Evolutionary conservation across 768 basidiomycete species (phyloP).

Genomic region (Grammothele lineata): DNA sequence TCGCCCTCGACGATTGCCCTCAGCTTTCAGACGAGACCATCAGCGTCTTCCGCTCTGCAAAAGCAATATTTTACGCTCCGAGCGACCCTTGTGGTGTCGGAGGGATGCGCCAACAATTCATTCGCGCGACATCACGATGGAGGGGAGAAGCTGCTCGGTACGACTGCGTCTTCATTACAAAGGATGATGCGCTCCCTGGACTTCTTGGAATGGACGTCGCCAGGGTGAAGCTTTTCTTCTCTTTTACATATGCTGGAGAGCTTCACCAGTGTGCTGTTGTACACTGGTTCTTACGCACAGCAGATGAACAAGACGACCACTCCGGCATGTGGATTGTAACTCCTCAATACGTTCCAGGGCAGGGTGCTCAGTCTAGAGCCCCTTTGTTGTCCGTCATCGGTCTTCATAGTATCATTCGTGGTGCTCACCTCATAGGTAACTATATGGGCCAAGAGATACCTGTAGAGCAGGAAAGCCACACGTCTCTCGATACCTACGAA

Average conservation of each 20-base stretch:
- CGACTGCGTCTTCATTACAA: constrained; percentile 22
- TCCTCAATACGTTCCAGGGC: no score
- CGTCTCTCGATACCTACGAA: no score
- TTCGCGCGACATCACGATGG: constrained; percentile 11
- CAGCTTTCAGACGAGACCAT: no score
- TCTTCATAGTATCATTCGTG: no score
- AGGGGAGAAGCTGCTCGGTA: constrained; percentile 17
- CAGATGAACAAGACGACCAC: neutral
- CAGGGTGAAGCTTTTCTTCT: constrained; percentile 20
- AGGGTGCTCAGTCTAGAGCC: no score
- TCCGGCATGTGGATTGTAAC: neutral
- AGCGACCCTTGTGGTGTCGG: constrained; percentile 24
- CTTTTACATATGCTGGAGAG: constrained; percentile 4
- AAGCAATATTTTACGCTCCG: constrained; percentile 21
- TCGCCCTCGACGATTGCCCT: no score
- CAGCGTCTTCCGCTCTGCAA: neutral
- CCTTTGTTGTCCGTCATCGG: no score
- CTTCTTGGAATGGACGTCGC: constrained; percentile 21
- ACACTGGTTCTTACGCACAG: neutral
- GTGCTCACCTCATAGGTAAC: no score
- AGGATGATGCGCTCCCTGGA: neutral
- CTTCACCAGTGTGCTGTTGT: constrained; percentile 18
- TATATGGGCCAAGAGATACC: no score
- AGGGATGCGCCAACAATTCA: constrained; percentile 26
- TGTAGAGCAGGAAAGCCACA: no score